A percentile compares a stretch with the other conserved stretches of the same genome.
Conservation (phyloP, 495 filamentous ascomycete genomes). For the Geopyxis carbonaria region DNA sequence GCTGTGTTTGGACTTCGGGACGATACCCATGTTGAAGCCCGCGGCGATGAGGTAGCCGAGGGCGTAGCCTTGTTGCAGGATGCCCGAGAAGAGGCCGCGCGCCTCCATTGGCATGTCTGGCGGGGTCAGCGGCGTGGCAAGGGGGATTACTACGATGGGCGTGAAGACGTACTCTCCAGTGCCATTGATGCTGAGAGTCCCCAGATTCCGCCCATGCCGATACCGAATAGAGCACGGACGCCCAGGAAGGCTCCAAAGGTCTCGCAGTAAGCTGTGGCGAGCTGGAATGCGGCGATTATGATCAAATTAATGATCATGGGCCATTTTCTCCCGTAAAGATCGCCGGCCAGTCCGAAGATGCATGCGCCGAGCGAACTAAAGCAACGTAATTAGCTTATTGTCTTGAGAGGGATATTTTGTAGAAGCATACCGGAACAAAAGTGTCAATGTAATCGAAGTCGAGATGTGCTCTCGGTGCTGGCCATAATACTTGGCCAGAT, state of each 20-base stretch:
- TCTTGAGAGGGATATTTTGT: neutral
- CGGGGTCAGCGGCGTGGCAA: neutral
- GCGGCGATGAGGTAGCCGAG: constrained; percentile 60
- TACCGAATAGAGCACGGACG: constrained; percentile 47
- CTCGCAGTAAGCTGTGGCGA: constrained; percentile 51
- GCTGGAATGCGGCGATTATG: constrained; percentile 39
- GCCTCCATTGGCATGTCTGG: constrained; percentile 31
- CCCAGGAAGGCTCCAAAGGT: constrained; percentile 55
- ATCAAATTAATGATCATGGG: constrained; percentile 62
- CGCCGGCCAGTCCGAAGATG: constrained; percentile 53
- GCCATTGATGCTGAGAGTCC: constrained; percentile 71
- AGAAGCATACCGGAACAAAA: constrained; percentile 37
- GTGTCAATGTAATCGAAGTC: constrained; percentile 56
- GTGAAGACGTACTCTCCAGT: constrained; percentile 38
- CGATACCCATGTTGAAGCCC: constrained; percentile 49
- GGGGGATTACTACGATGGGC: neutral
- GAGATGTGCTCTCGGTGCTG: constrained; percentile 43
- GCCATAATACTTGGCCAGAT: constrained; percentile 49
- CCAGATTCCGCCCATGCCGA: constrained; percentile 73
- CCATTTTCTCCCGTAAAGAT: constrained; percentile 65
- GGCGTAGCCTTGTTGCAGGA: constrained; percentile 62
- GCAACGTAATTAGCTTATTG: too few species aligned
- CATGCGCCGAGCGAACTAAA: constrained; percentile 44
- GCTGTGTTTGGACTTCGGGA: constrained; percentile 15
- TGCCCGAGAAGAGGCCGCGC: constrained; percentile 58